Conservation (phyloP, 129 eudicot species). For the carrot (Daucus carota) region DH1_v3.0 NC_030384.2:49818001-49818500, state of each 20-base stretch:
- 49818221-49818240: constrained; percentile 84
- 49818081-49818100: not conserved
- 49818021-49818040: not conserved
- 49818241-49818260: constrained; percentile 96
- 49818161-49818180: not conserved
- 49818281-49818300: not conserved
- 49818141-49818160: not conserved
- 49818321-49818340: constrained; percentile 18
- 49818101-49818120: not conserved
- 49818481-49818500: constrained; percentile 24
- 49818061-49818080: not conserved
- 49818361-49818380: constrained; percentile 95
- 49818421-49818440: constrained; percentile 35
- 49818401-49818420: constrained; percentile 68
- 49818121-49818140: not conserved
- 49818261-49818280: not conserved
- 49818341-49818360: constrained; percentile 97
- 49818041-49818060: not conserved
- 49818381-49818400: constrained; percentile 91
- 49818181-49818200: not conserved
- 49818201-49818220: constrained; percentile 61
- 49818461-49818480: constrained; percentile 28
- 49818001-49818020: not conserved
- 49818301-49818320: not conserved
- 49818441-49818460: constrained; percentile 26